phyloP scores from a whole-genome alignment of 768 basidiomycete genomes.

The Boletus huronensis region DNA sequence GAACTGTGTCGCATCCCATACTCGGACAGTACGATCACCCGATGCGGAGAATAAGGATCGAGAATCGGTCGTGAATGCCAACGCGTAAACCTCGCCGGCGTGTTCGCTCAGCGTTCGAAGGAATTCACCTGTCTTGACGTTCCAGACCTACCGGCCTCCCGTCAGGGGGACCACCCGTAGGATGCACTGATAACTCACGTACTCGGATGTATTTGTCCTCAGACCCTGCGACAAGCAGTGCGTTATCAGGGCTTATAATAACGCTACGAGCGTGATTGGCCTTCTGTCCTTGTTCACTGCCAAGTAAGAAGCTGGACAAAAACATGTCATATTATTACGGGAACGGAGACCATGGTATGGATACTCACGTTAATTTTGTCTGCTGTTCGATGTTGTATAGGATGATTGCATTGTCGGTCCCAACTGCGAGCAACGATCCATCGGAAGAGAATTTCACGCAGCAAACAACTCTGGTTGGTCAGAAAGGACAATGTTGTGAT shows the following conservation, averaged over 20 bases:
- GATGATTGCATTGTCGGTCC: constrained; percentile 30
- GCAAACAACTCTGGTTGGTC: constrained; percentile 26
- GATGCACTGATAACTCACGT: constrained; percentile 4
- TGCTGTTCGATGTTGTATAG: constrained; percentile 27
- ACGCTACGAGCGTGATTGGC: constrained; percentile 34
- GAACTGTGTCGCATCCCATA: constrained; percentile 34
- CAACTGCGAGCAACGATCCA: constrained; percentile 31
- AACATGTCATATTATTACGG: not conserved
- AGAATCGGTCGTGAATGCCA: constrained; percentile 36
- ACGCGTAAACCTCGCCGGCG: constrained; percentile 33
- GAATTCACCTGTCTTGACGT: constrained; percentile 22
- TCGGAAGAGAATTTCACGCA: constrained; percentile 33
- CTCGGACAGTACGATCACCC: constrained; percentile 33
- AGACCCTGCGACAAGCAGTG: constrained; percentile 32
- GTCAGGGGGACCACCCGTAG: not conserved
- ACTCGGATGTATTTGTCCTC: constrained; percentile 35
- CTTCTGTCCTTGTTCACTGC: constrained; percentile 18
- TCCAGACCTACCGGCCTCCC: constrained; percentile 25
- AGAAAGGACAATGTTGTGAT: not conserved
- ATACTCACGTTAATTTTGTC: constrained; percentile 28
- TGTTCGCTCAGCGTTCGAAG: constrained; percentile 33
- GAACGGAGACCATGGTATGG: not conserved
- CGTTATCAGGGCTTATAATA: constrained; percentile 30
- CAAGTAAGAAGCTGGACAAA: constrained; percentile 24
- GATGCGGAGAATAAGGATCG: constrained; percentile 35